Evolutionary conservation across 2,329 filamentous ascomycete species (phyloP), one percentile per base, ranked within the genome.

Genomic region (Colletotrichum incanum): DNA sequence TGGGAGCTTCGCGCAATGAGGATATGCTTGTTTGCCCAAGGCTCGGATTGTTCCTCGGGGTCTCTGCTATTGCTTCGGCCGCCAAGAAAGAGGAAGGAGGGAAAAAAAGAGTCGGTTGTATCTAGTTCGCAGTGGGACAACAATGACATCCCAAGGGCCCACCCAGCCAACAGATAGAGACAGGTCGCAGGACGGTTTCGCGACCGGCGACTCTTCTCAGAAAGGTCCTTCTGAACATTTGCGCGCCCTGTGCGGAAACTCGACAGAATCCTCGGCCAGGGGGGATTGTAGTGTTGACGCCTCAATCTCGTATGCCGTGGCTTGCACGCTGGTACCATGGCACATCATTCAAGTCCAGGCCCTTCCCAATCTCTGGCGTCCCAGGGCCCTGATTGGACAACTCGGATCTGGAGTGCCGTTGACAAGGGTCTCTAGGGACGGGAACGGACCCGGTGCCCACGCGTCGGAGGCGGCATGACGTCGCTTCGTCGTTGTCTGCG

Each of bases 391-490:
- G 67, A 72, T 73, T 73, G 71, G 71, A 5, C 37, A 16, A 55
- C 54, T 73, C 71, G 71, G 71, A 59, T 67, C 63, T 61, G 59
- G 31, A 45, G 63, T 72, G 71, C 71, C 67, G 71, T n/a, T 8
- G 62, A 55, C 37, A 64, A 47, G 59, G 59, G 39, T 39, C 18
- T 23, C 45, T 23, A 37, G 61, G 9, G 39, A 54, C 59, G 69
- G 65, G 59, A 68, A 59, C 59, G 31, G 65, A 12, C 69, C 69
- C 54, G 47, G 59, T 41, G 56, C 54, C 65, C 54, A 60, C 69
- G 65, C 65, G 69, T 72, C 54, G 12, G 49, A 43, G 69, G 69
- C 69, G 69, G 69, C 37, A 72, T 72, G 69, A 72, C 69, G 69
- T 72, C 69, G 61, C 9, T 63, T 1, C 37, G 28, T 61, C 28